Evolutionary conservation across 2,329 filamentous ascomycete species (phyloP).

Genomic region (Coniella lustricola): DNA sequence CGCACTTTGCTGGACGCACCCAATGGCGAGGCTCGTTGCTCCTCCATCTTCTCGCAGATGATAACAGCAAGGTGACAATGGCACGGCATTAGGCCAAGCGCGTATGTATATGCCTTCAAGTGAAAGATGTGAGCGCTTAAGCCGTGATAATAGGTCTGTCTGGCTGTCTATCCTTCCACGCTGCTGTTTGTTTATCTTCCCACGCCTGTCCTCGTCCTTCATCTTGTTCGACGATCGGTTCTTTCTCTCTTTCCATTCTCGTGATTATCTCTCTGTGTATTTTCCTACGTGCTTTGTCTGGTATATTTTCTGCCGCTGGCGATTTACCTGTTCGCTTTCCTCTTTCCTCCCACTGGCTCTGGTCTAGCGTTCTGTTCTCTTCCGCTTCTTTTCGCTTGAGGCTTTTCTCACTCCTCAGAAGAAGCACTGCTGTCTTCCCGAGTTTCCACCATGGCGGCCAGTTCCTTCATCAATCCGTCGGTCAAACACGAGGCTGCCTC

Average conservation of each 20-base stretch:
- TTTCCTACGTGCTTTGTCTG: too few relatives aligned
- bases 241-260: too few relatives aligned
- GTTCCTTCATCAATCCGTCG: conserved; percentile 1
- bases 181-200: too few relatives aligned
- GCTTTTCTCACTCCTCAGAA: too few relatives aligned
- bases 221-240: not conserved
- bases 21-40: not conserved
- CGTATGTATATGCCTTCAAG: not conserved
- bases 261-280: too few relatives aligned
- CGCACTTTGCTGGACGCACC: not conserved
- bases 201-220: too few relatives aligned
- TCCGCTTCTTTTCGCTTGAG: not conserved
- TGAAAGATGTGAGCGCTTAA: not conserved
- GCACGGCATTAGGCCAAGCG: conserved; percentile 2
- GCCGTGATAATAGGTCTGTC: too few relatives aligned
- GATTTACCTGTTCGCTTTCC: too few relatives aligned
- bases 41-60: not conserved
- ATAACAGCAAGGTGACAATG: not conserved
- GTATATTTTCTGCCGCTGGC: too few relatives aligned
- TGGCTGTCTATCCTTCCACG: too few relatives aligned
- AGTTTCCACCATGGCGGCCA: conserved; percentile 8
- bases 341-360: too few relatives aligned
- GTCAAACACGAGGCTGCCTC: conserved; percentile 23
- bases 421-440: not conserved
- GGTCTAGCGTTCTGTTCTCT: not conserved